phyloP scores from a whole-genome alignment of 2,329 filamentous ascomycete species.

The Ascochyta fabae region DNA sequence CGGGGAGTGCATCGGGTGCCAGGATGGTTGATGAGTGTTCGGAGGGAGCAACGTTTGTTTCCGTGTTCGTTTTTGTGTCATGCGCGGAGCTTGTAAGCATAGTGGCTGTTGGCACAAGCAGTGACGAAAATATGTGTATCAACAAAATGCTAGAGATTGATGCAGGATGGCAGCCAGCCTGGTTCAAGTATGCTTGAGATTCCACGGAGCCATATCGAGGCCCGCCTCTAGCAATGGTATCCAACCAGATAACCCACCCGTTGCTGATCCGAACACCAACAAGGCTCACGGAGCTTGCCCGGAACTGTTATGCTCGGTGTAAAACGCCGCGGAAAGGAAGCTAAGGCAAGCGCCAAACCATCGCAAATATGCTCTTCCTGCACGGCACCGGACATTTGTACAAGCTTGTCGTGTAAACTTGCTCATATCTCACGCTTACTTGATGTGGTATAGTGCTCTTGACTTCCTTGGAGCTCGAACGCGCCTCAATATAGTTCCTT shows the following conservation, averaged over 20 bases:
- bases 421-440: not conserved
- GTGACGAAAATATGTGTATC: not conserved
- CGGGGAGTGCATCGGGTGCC: not conserved
- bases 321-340: not conserved
- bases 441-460: not conserved
- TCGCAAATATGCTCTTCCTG: not conserved
- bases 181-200: not conserved
- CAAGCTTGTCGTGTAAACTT: not conserved
- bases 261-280: not conserved
- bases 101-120: not conserved
- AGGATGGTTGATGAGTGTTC: not conserved
- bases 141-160: not conserved
- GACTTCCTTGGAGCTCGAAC: not conserved
- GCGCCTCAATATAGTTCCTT: no score
- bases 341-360: not conserved
- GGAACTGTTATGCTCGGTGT: no score
- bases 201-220: not conserved
- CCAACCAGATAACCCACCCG: no score
- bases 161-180: not conserved
- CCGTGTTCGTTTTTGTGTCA: not conserved
- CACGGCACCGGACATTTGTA: not conserved
- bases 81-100: not conserved
- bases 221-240: not conserved
- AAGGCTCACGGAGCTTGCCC: not conserved
- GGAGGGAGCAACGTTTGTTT: not conserved